phyloP scores from a whole-genome alignment of 2,329 filamentous ascomycete genomes.

The Epichloe bromicola region DNA sequence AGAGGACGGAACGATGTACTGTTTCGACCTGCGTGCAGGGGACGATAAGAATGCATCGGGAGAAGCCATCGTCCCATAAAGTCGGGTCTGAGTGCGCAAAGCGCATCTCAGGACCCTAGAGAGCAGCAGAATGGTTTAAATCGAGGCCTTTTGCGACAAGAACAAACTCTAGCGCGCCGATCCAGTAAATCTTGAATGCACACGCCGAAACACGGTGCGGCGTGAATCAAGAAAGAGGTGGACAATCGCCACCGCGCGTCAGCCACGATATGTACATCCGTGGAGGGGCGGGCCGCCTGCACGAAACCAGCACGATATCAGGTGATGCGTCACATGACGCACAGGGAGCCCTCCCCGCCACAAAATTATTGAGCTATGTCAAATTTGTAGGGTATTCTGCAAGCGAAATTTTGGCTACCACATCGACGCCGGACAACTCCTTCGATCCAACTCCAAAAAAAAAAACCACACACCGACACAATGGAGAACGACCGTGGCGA shows the following conservation, averaged over 20 bases:
- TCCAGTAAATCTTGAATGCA: not conserved
- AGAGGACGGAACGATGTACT: conserved; percentile 26
- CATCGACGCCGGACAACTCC: conserved; percentile 16
- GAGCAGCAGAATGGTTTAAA: conserved; percentile 17
- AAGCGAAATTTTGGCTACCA: conserved; percentile 17
- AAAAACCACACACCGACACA: conserved; percentile 35
- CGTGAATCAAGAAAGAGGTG: not conserved
- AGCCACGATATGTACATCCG: not conserved
- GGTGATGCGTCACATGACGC: conserved; percentile 21
- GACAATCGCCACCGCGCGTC: not conserved
- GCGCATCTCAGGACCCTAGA: conserved; percentile 28
- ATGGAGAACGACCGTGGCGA: conserved; percentile 99
- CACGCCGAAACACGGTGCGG: not conserved
- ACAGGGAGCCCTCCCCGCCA: conserved; percentile 23
- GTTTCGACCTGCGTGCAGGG: conserved; percentile 19
- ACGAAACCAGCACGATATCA: conserved; percentile 22
- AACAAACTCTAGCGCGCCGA: not conserved
- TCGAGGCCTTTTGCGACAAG: not conserved
- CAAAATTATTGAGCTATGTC: conserved; percentile 22
- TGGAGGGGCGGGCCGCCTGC: not conserved
- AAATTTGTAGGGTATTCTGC: conserved; percentile 20
- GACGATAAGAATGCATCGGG: conserved; percentile 20
- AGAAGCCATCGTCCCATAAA: conserved; percentile 19
- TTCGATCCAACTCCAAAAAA: conserved; percentile 11
- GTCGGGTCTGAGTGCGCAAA: conserved; percentile 26